Evolutionary conservation across 2,329 filamentous ascomycete species (phyloP).

Genomic region (Fusarium sp.): DNA sequence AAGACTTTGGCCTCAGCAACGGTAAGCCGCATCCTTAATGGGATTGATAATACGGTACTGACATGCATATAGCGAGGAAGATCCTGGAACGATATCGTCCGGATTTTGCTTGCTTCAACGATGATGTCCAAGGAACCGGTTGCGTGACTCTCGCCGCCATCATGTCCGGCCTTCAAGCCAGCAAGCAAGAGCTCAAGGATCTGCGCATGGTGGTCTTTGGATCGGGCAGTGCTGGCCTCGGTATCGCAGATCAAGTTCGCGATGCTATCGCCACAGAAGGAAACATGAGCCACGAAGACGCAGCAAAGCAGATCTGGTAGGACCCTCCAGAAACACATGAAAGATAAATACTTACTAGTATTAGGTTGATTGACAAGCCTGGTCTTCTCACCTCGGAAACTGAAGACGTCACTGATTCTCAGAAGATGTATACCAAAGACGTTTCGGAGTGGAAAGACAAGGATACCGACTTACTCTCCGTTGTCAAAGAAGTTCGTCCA

Average conservation of each 20-base stretch:
- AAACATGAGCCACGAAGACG: conserved; percentile 76
- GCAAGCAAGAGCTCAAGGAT: conserved; percentile 72
- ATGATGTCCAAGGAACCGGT: conserved; percentile 90
- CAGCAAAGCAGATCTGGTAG: conserved; percentile 81
- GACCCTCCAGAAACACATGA: conserved; percentile 1
- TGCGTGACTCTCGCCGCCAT: conserved; percentile 88
- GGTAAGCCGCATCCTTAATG: conserved; percentile 52
- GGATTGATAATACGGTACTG: neutral
- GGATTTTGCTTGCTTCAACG: conserved; percentile 86
- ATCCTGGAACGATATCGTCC: conserved; percentile 81
- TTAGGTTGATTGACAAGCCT: conserved; percentile 82
- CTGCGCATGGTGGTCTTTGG: conserved; percentile 81
- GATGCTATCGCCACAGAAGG: conserved; percentile 80
- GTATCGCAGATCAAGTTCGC: conserved; percentile 85
- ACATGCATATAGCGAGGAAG: conserved; percentile 65
- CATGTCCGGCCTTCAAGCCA: conserved; percentile 78
- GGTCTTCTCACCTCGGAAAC: conserved; percentile 76
- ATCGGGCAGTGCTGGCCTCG: conserved; percentile 82
- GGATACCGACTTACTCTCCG: conserved; percentile 68
- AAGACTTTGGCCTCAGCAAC: conserved; percentile 85
- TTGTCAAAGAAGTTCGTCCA: conserved; percentile 78
- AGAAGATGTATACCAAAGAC: conserved; percentile 73
- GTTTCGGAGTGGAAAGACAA: conserved; percentile 71
- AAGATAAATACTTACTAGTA: neutral
- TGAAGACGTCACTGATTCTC: conserved; percentile 70